Percentiles rank a stretch among this genome's conserved stretches.
phyloP scores from a whole-genome alignment of 306 rosid genomes.

The Aeschynomene evenia region DNA sequence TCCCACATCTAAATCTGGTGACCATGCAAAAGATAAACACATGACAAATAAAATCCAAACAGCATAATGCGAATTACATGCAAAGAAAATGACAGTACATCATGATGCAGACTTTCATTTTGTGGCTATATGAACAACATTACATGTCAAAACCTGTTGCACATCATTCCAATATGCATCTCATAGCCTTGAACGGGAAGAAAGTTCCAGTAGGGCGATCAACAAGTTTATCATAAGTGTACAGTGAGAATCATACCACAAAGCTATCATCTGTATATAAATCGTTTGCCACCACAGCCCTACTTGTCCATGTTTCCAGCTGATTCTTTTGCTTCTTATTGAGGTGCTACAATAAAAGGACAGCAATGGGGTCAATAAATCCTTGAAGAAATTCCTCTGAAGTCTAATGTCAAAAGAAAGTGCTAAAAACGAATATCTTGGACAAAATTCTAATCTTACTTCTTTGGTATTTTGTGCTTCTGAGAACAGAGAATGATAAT shows the following conservation, averaged over 20 bases:
- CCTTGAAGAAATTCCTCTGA: neutral
- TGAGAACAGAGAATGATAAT: constrained; percentile 70
- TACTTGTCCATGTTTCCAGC: constrained; percentile 59
- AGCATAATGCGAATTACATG: neutral
- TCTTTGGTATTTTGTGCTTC: constrained; percentile 61
- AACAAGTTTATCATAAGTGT: constrained; percentile 5
- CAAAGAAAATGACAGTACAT: constrained; percentile 12
- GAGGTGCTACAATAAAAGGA: constrained; percentile 54
- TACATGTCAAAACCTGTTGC: constrained; percentile 30
- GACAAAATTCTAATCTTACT: constrained; percentile 41
- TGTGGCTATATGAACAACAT: constrained; percentile 18
- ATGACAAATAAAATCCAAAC: neutral
- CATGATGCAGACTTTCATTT: constrained; percentile 12
- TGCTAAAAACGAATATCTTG: neutral
- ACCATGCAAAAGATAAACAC: constrained; percentile 26
- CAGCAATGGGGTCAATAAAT: constrained; percentile 10
- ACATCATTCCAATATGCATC: constrained; percentile 9
- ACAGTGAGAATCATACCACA: constrained; percentile 56
- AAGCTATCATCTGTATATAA: constrained; percentile 88
- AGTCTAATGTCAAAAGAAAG: neutral
- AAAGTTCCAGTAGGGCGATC: neutral
- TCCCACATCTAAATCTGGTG: constrained; percentile 11
- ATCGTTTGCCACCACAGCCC: constrained; percentile 77
- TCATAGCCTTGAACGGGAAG: constrained; percentile 20
- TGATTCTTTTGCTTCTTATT: constrained; percentile 77